These are phyloP conservation scores for Micractinium sp. DNA, from an alignment of 139 green algal genomes.

Conservation along the genomic window DNA sequence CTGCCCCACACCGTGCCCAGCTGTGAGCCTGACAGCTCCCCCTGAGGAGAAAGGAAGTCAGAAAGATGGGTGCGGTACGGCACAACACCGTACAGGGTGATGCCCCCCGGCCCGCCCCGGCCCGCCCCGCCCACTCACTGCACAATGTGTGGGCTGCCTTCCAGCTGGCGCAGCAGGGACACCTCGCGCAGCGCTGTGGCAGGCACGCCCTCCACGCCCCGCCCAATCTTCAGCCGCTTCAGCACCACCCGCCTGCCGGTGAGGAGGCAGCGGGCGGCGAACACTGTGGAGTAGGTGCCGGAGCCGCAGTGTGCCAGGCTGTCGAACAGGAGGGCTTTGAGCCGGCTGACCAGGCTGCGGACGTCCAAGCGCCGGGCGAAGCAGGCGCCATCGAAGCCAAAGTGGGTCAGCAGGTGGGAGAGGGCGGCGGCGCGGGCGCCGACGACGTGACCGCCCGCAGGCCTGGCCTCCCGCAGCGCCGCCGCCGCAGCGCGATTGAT, in stretches of 20 bases:
- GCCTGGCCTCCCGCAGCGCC: neutral
- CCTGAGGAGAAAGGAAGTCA: too few relatives aligned
- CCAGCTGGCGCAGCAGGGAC: conserved; percentile 86
- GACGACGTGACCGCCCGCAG: neutral
- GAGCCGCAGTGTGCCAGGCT: conserved; percentile 40
- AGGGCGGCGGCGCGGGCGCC: neutral
- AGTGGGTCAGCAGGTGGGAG: neutral
- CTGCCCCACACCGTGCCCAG: neutral
- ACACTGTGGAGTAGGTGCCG: conserved; percentile 60
- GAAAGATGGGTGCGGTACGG: neutral
- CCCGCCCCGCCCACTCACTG: conserved; percentile 11
- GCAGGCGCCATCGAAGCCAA: conserved; percentile 17
- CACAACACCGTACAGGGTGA: neutral
- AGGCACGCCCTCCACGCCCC: conserved; percentile 82
- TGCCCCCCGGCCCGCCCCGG: neutral
- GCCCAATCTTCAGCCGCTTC: conserved; percentile 63
- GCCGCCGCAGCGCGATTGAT: neutral
- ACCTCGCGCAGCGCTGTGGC: conserved; percentile 88
- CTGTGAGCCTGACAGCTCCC: too few relatives aligned
- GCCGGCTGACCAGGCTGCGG: neutral
- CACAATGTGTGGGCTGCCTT: conserved; percentile 67
- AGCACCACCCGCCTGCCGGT: conserved; percentile 35
- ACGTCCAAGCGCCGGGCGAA: conserved; percentile 31
- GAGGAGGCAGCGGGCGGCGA: conserved; percentile 28
- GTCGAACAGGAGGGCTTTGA: conserved; percentile 27